Evolutionary conservation across 179 eudicot genomes (phyloP), one percentile per base, ranked within the genome.

Genomic region (Silene noctiflora): DNA sequence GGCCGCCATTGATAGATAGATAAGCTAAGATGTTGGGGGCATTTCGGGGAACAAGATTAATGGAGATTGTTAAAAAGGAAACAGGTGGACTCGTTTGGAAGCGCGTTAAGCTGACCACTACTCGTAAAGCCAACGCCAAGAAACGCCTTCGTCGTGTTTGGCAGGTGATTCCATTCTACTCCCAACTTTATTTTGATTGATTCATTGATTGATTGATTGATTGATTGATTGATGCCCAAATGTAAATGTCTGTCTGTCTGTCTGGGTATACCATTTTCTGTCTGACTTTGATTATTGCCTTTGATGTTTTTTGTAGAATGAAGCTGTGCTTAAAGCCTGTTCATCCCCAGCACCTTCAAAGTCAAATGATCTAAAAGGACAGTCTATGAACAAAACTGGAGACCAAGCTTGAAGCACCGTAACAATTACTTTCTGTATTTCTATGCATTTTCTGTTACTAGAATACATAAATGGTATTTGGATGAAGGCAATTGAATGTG

Each of bases 61-160:
- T 92, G 90, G 91, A 92, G 85, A 88, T 92, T 35, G 98, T 94
- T 73, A 94, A 94, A 86, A 94, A 92, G 62, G 94, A 94, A 22
- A 89, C 96, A 0, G 90, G 94, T 0, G 98, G 98, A 9, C 88
- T 89, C 11, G 78, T 94, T 27, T 92, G 98, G 98, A 94, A 94
- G 92, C 74, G 94, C 58, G 89, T 94, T 29, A 92, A 94, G 80
- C 97, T 94, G 58, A 92, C 98, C 12, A 27, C 94, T 76, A 92
- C 94, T 71, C 88, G 98, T 71, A 90, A 89, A 77, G 86, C 89
- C 74, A 94, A 94, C 83, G 98, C 97, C 74, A 94, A 92, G 92
- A 94, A 90, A 71, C 89, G 97, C 25, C 93, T 92, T 67, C 93
- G 78, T 78, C 90, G 98, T 79, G 96, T 94, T 81, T 89, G 96